Base-by-base conservation (phyloP, 1,284 basidiomycete genomes). In the Vanrija sp. region DNA sequence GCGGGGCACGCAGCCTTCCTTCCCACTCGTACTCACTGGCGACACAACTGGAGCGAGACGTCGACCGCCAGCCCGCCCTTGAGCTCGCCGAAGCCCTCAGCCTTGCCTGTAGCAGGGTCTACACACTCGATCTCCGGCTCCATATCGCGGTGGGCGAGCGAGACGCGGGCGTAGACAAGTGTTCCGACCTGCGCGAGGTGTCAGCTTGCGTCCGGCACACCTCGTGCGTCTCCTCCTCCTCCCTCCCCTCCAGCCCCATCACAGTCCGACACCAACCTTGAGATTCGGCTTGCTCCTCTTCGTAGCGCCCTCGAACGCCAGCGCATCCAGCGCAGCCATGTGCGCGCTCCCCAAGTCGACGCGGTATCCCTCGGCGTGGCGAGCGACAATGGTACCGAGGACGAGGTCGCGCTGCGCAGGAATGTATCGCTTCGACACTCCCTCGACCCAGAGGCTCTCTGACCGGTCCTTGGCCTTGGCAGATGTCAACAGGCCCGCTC, bases 271-370 rank as follows among this genome's bases (percentile, higher is more conserved):
- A 66, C 73, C 27, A 35, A 79, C 78, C 65, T 63, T 79, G 47
- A 80, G 69, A 59, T 79, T 78, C 16, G 79, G 79, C 57, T 78
- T 78, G 53, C 75, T 78, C 41, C 79, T 62, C 66, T 80, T 80
- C 2, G 78, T 79, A 3, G 79, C 79, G 16, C 77, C 77, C 59
- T 80, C 79, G 52, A 80, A 80, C 3, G 79, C 78, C n/a, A 79
- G 62, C n/a, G 71, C 78, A 56, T 79, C 78, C 10, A 80, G 60
- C 12, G 64, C 61, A 2, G 79, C 78, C 57, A 73, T 72, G 49
- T 78, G 76, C 4, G 77, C 66, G 4, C 71, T 67, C 0, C 79
- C 79, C n/a, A 80, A 71, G 58, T 80, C 79, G 25, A 80, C 78
- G 25, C 78, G 60, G 61, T 78, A 80, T 6, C 78, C 78, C 54